Evolutionary conservation across 495 filamentous ascomycete genomes (phyloP).

Genomic region (Terfezia claveryi): DNA sequence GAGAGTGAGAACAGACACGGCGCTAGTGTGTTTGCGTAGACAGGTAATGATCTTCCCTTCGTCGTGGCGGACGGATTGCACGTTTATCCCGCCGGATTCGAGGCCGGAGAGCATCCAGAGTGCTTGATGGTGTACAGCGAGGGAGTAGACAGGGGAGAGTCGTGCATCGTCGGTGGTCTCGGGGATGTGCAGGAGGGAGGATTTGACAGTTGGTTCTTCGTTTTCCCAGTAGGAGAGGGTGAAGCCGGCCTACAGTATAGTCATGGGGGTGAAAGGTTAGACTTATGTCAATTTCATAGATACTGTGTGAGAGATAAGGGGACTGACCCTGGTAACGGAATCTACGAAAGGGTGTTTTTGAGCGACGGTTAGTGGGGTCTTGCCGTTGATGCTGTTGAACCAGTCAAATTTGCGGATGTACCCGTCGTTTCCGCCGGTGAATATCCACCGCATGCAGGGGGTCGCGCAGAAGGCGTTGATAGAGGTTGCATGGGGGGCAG

Average conservation of each 20-base stretch:
- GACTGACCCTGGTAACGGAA: slow-evolving; percentile 45
- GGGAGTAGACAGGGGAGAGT: slow-evolving; percentile 74
- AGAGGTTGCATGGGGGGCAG: slow-evolving; percentile 83
- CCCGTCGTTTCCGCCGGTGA: slow-evolving; percentile 81
- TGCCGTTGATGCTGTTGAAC: slow-evolving; percentile 83
- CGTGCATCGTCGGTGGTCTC: slow-evolving; percentile 14
- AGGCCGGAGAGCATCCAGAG: slow-evolving; percentile 70
- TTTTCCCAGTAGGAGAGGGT: slow-evolving; percentile 97
- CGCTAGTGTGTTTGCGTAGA: slow-evolving; percentile 68
- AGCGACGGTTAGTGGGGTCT: slow-evolving; percentile 79
- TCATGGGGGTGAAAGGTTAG: background rate
- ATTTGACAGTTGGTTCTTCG: slow-evolving; percentile 27
- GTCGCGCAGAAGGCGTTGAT: slow-evolving; percentile 85
- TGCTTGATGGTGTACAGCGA: slow-evolving; percentile 73
- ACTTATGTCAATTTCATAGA: background rate
- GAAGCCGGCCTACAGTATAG: slow-evolving; percentile 42
- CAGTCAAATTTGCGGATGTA: slow-evolving; percentile 94
- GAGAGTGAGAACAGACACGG: slow-evolving; percentile 69
- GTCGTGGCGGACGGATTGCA: slow-evolving; percentile 85
- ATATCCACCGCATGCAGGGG: slow-evolving; percentile 86
- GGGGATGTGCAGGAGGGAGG: slow-evolving; percentile 7
- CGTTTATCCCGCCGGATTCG: slow-evolving; percentile 62
- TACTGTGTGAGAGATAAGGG: background rate
- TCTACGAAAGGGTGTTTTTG: slow-evolving; percentile 96
- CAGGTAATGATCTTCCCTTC: slow-evolving; percentile 72